Evolutionary conservation across 164 flowering plant genomes (phyloP).

Genomic region (Piper longum): DNA sequence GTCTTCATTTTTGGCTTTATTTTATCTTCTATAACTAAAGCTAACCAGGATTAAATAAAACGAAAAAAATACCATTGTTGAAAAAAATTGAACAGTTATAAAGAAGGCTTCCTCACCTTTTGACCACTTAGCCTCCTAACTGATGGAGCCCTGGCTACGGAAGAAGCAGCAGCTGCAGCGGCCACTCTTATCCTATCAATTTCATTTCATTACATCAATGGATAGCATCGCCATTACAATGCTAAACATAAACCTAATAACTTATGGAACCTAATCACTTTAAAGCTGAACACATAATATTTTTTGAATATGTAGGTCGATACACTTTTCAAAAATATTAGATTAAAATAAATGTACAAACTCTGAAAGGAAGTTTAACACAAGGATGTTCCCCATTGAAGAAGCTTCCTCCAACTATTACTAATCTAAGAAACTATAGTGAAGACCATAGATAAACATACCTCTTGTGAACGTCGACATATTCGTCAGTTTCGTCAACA

Average conservation of each 20-base stretch:
- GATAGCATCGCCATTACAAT: too few species aligned
- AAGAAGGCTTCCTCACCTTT: slow-evolving; percentile 16
- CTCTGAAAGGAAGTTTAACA: too few species aligned
- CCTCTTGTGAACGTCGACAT: slow-evolving; percentile 63
- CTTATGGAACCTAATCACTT: too few species aligned
- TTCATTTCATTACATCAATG: not conserved
- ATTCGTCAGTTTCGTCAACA: slow-evolving; percentile 64
- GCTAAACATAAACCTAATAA: too few species aligned
- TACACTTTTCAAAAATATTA: too few species aligned
- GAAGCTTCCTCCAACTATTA: too few species aligned
- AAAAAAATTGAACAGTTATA: not conserved
- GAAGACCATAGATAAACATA: slow-evolving; percentile 6
- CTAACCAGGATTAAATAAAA: not conserved
- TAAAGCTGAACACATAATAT: too few species aligned
- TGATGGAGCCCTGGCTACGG: slow-evolving; percentile 53
- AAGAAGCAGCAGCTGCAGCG: slow-evolving; percentile 60
- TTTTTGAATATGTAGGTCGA: too few species aligned
- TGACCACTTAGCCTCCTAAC: slow-evolving; percentile 30
- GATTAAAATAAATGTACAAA: too few species aligned
- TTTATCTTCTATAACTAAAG: too few species aligned
- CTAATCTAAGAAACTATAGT: too few species aligned
- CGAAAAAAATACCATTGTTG: not conserved
- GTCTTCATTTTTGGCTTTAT: too few species aligned
- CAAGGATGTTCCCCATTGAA: not conserved
- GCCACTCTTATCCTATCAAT: slow-evolving; percentile 53